Percentiles rank a stretch among this genome's conserved stretches.
These are phyloP conservation scores for Leptodermis oblonga DNA, from an alignment of 257 asterid species.

Conservation along the genomic window DNA sequence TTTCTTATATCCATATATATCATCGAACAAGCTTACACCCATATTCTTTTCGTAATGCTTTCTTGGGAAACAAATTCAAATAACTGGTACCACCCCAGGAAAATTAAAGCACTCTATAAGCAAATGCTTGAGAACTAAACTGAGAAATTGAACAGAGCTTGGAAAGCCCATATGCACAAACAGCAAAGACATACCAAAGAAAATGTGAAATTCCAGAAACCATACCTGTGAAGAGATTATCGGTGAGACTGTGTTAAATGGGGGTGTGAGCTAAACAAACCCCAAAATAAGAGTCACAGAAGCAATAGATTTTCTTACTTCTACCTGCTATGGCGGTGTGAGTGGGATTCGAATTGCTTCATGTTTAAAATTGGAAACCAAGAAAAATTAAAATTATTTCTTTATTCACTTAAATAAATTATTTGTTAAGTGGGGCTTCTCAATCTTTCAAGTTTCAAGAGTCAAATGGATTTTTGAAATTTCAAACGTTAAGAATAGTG, in stretches of 20 bases:
- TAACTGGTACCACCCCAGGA: not conserved
- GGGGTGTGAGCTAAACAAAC: not conserved
- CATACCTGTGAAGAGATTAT: slow-evolving; percentile 14
- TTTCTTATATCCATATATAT: not conserved
- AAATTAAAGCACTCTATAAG: not conserved
- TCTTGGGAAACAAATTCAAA: not conserved
- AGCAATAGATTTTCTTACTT: not conserved
- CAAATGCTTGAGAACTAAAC: slow-evolving; percentile 1
- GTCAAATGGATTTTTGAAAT: slow-evolving; percentile 5
- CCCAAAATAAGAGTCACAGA: slow-evolving; percentile 1
- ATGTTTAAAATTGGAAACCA: not conserved
- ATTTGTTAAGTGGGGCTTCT: not conserved
- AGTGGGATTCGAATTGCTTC: slow-evolving; percentile 14
- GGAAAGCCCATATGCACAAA: slow-evolving; percentile 4
- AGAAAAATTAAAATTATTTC: not conserved
- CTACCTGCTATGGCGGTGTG: slow-evolving; percentile 3
- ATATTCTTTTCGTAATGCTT: not conserved
- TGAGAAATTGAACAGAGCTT: not conserved
- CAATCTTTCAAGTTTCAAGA: not conserved
- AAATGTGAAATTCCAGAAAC: slow-evolving; percentile 1
- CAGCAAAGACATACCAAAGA: not conserved
- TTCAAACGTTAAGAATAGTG: not conserved
- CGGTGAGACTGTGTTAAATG: not conserved
- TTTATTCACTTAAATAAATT: not conserved
- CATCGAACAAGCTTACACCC: not conserved